Evolutionary conservation across 2,329 filamentous ascomycete genomes (phyloP).

Genomic region (Penicillium psychrosexuale): DNA sequence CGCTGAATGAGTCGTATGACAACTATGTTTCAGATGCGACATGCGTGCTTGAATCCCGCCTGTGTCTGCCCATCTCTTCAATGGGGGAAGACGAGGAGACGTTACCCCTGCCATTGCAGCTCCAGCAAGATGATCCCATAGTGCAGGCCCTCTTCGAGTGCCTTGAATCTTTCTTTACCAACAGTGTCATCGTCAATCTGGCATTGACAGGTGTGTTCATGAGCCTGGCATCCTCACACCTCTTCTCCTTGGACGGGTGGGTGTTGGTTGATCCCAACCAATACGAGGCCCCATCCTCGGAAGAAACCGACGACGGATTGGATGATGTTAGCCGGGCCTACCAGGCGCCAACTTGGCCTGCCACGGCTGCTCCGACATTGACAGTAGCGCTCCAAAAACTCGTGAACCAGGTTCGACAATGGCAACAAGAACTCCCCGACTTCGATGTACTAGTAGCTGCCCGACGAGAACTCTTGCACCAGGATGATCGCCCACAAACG

Average conservation of each 20-base stretch:
- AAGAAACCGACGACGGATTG: slow-evolving; percentile 31
- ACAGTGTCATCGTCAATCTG: slow-evolving; percentile 87
- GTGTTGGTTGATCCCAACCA: slow-evolving; percentile 68
- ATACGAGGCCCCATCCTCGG: slow-evolving; percentile 42
- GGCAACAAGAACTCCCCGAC: slow-evolving; percentile 63
- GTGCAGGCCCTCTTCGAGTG: slow-evolving; percentile 54
- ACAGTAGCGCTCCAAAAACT: slow-evolving; percentile 59
- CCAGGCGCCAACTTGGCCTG: slow-evolving; percentile 48
- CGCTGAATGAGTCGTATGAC: slow-evolving; percentile 43
- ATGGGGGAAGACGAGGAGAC: slow-evolving; percentile 42
- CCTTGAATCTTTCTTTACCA: slow-evolving; percentile 78
- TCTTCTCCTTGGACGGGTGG: slow-evolving; percentile 87
- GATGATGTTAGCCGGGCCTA: slow-evolving; percentile 31
- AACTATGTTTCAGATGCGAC: slow-evolving; percentile 51
- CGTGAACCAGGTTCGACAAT: slow-evolving; percentile 60
- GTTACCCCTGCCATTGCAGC: slow-evolving; percentile 62
- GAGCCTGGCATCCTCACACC: slow-evolving; percentile 78
- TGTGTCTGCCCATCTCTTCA: slow-evolving; percentile 31
- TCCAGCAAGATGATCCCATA: slow-evolving; percentile 62
- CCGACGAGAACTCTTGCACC: slow-evolving; percentile 47
- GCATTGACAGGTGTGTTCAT: slow-evolving; percentile 80
- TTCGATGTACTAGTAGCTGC: slow-evolving; percentile 69
- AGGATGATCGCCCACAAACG: slow-evolving; percentile 27
- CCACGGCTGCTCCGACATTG: slow-evolving; percentile 48
- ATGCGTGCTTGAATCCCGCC: slow-evolving; percentile 46